Evolutionary conservation across 345 rosid species (phyloP).

Genomic region (Salix dunnii): DNA sequence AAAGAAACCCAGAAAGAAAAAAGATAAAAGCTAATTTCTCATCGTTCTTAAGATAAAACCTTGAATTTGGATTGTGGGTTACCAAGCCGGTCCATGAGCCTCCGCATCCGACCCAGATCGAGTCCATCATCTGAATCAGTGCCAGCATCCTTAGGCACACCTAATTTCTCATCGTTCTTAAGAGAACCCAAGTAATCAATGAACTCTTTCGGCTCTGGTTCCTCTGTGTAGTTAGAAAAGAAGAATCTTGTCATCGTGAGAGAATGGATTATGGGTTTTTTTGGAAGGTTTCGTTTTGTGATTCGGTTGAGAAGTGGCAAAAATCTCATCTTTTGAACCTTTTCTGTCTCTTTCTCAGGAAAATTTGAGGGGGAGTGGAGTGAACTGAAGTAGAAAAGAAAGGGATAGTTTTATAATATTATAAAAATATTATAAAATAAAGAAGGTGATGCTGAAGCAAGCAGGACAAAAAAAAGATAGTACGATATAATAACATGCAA

Average conservation of each 20-base stretch:
- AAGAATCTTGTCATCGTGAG: background rate
- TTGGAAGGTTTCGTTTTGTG: background rate
- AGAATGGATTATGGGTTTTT: background rate
- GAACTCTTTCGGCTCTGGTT: constrained; percentile 54
- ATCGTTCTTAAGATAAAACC: too few relatives aligned
- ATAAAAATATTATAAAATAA: too few relatives aligned
- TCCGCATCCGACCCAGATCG: constrained; percentile 75
- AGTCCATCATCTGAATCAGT: constrained; percentile 82
- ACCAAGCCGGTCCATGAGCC: constrained; percentile 67
- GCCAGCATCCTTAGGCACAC: constrained; percentile 81
- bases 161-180: constrained; percentile 79
- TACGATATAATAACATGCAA: too few relatives aligned
- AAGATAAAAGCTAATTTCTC: constrained; percentile 11
- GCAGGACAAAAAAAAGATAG: too few relatives aligned
- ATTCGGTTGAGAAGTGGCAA: constrained; percentile 10
- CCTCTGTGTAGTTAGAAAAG: constrained; percentile 32
- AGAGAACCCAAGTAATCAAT: constrained; percentile 65
- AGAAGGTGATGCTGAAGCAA: too few relatives aligned
- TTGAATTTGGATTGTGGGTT: constrained; percentile 74
- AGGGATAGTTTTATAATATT: too few relatives aligned
- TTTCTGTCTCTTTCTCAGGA: background rate
- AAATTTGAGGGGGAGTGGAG: background rate
- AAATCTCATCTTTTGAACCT: constrained; percentile 16
- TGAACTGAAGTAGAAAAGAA: too few relatives aligned
- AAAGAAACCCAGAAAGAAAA: background rate